Base-by-base conservation (phyloP, 352 stramenopile species). In the Pythium sukuiense region DNA sequence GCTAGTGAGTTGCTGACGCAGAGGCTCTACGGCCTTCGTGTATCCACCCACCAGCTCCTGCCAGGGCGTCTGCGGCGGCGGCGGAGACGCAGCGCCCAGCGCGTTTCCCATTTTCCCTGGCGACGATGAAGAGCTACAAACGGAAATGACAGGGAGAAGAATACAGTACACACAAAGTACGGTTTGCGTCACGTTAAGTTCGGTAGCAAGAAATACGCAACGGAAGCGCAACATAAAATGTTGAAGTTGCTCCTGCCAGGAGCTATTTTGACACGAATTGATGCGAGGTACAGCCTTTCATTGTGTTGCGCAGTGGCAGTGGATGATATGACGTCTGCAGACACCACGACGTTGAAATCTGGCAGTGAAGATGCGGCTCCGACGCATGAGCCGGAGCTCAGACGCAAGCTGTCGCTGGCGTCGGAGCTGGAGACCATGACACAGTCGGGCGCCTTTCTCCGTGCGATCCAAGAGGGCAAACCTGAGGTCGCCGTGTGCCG, bases 401-500 rank as follows among this genome's bases (percentile, higher is more conserved):
- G 59, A 50, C 63, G 56, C 27, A 74, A 71, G 63, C 63, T 75
- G 11, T 75, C 69, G 52, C 63, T 75, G 16, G 69, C 69, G 33
- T 75, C 69, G 46, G 46, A 75, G 69, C 63, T 75, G 13, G 69
- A 68, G 56, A 69, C 59, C 16, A 69, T 75, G 69, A 64, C 69
- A 26, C 60, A 69, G 32, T 66, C 59, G 26, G 69, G 60, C 14
- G 69, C 69, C 37, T 75, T 75, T 35, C 32, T 71, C 4, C 54
- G 60, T 0, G 69, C 63, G 2, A 61, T 75, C 26, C 49, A 77
- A 66, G 67, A 89, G 46, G 75, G 79, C 11, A 76, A 74, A 13
- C 70, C 80, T 2, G 71, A 90, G 50, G 74, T 91, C 39, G 69
- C 72, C 2, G 59, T 78, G 30, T 88, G 80, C 29, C 80, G 83